Conservation (phyloP, 495 filamentous ascomycete species). For the Lentithecium fluviatile region DNA sequence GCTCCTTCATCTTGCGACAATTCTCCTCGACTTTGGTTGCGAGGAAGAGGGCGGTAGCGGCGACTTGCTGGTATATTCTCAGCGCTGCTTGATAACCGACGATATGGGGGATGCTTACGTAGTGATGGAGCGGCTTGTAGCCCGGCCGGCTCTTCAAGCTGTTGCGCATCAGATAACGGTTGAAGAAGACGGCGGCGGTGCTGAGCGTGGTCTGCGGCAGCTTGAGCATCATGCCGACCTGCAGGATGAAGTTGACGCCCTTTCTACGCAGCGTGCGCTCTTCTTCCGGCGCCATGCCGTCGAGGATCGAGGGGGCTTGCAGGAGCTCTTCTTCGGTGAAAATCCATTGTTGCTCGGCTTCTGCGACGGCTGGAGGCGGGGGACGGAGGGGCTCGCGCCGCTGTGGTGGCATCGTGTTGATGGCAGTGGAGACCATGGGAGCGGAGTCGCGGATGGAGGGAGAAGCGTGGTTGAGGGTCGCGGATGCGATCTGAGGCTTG, state of each 20-base stretch:
- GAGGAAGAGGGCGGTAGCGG: constrained; percentile 84
- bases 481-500: too few species aligned
- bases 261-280: constrained; percentile 80
- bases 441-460: background rate
- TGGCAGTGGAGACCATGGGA: constrained; percentile 1
- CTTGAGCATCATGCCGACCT: constrained; percentile 89
- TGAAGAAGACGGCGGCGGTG: constrained; percentile 90
- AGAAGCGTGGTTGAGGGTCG: background rate
- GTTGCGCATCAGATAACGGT: constrained; percentile 90
- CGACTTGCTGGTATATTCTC: constrained; percentile 54
- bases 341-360: constrained; percentile 74
- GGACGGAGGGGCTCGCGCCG: constrained; percentile 38
- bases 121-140: constrained; percentile 74
- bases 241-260: constrained; percentile 92
- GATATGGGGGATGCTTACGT: constrained; percentile 51
- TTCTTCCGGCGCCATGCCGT: constrained; percentile 70
- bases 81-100: background rate
- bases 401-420: constrained; percentile 3
- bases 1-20: constrained; percentile 86
- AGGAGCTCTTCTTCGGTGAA: constrained; percentile 81
- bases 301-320: constrained; percentile 77
- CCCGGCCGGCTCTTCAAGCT: constrained; percentile 63
- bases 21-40: constrained; percentile 97
- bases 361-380: constrained; percentile 50
- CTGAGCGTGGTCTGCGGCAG: constrained; percentile 87